These are phyloP conservation scores for Globisporangium nagaii DNA, from an alignment of 352 stramenopile species.

Conservation along the genomic window DNA sequence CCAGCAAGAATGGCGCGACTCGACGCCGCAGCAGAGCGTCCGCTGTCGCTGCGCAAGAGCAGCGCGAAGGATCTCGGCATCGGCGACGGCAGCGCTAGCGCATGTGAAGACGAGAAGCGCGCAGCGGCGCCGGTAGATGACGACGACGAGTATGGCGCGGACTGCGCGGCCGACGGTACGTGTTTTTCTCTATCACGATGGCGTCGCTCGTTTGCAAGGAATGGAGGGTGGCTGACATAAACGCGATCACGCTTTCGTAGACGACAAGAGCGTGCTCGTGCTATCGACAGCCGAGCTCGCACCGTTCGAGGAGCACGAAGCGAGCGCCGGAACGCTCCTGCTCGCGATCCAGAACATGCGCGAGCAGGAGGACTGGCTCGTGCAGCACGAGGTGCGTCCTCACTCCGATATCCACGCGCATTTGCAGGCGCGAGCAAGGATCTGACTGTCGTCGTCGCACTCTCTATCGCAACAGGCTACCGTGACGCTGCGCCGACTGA, in stretches of 20 bases:
- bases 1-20: constrained; percentile 5
- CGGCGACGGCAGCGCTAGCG: neutral
- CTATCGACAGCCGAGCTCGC: constrained; percentile 36
- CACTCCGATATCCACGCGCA: too few relatives aligned
- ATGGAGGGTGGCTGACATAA: neutral
- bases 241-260: neutral
- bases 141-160: neutral
- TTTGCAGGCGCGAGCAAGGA: too few relatives aligned
- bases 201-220: too few relatives aligned
- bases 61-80: neutral
- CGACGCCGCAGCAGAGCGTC: neutral
- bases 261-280: constrained; percentile 42
- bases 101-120: constrained; percentile 8
- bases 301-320: constrained; percentile 14
- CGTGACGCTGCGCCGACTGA: constrained; percentile 33
- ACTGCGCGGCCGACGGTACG: neutral
- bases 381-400: constrained; percentile 53
- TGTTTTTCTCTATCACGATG: neutral
- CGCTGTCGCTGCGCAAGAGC: neutral
- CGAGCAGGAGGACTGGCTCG: constrained; percentile 41
- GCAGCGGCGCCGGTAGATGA: constrained; percentile 5
- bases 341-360: constrained; percentile 23
- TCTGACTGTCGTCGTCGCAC: neutral
- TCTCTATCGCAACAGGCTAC: constrained; percentile 22
- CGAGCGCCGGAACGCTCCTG: constrained; percentile 8